Evolutionary conservation across 805 yeast genomes (phyloP).

Genomic region (Candida palmyrensis): DNA sequence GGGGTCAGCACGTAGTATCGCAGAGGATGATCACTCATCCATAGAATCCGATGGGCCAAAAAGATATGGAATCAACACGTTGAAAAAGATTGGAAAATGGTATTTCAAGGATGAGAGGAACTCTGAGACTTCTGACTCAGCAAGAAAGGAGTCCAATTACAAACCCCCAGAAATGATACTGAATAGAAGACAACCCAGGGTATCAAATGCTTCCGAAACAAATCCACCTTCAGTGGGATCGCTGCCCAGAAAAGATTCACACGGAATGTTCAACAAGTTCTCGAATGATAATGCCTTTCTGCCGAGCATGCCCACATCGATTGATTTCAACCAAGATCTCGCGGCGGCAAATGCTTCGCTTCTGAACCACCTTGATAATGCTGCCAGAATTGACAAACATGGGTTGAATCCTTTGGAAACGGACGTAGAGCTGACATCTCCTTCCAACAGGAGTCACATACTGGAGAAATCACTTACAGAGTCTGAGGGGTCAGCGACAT

Average conservation of each 20-base stretch:
- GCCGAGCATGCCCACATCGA: too few relatives aligned
- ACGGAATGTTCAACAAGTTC: constrained; percentile 5
- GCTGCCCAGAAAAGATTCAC: constrained; percentile 1
- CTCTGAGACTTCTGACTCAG: background rate
- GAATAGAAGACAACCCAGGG: constrained; percentile 42
- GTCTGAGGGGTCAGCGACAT: too few relatives aligned
- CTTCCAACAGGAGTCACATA: too few relatives aligned
- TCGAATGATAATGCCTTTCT: background rate
- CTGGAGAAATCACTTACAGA: too few relatives aligned
- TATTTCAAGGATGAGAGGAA: constrained; percentile 45
- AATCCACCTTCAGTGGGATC: too few relatives aligned
- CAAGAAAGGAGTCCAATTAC: constrained; percentile 16
- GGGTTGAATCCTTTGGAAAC: too few relatives aligned
- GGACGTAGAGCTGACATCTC: too few relatives aligned
- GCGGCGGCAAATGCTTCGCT: too few relatives aligned
- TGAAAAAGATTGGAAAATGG: constrained; percentile 66
- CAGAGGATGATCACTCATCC: background rate
- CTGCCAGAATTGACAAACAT: too few relatives aligned
- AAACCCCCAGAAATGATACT: constrained; percentile 67
- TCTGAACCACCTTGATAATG: too few relatives aligned
- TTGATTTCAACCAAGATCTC: too few relatives aligned
- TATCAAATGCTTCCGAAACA: too few relatives aligned
- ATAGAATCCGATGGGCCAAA: constrained; percentile 7
- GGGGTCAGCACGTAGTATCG: constrained; percentile 7
- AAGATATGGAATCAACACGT: constrained; percentile 26